Percentiles rank a stretch among this genome's conserved stretches.
Conservation (phyloP, 768 basidiomycete species). For the Russula sp. region DNA sequence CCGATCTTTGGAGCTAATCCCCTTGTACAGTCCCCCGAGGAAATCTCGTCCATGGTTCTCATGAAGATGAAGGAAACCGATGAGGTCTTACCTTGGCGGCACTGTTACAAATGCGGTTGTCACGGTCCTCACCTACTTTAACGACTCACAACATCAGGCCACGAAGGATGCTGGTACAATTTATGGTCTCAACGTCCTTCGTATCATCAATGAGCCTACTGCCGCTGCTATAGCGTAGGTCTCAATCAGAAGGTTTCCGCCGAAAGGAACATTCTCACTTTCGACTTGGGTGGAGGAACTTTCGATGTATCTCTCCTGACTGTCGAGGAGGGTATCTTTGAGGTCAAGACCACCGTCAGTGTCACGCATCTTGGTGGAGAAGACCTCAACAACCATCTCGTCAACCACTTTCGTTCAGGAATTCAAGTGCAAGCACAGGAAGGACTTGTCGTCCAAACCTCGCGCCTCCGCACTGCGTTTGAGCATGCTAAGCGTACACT, state of each 20-base stretch:
- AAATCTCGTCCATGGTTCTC: constrained; percentile 97
- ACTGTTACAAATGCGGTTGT: constrained; percentile 88
- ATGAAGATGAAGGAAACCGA: constrained; percentile 98
- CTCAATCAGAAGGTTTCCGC: constrained; percentile 90
- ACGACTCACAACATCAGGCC: constrained; percentile 97
- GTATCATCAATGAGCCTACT: constrained; percentile 99
- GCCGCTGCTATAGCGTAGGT: constrained; percentile 98
- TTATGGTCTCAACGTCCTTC: constrained; percentile 90
- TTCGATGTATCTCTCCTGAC: constrained; percentile 97
- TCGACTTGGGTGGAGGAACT: constrained; percentile 97
- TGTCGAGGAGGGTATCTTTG: constrained; percentile 97
- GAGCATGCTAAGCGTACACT: constrained; percentile 98
- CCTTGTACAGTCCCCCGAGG: constrained; percentile 75
- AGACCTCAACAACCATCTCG: constrained; percentile 96
- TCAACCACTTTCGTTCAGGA: constrained; percentile 96
- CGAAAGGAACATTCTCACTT: constrained; percentile 95
- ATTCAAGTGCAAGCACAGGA: constrained; percentile 98
- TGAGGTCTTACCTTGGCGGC: constrained; percentile 90
- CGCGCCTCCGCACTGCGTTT: constrained; percentile 96
- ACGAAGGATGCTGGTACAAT: constrained; percentile 98
- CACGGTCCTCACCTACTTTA: constrained; percentile 97
- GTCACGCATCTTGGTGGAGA: constrained; percentile 98
- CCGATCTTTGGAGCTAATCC: constrained; percentile 12
- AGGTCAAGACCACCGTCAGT: constrained; percentile 97
- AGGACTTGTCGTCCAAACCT: constrained; percentile 86